A percentile compares a stretch with the other conserved stretches of the same genome.
These are phyloP conservation scores for Blastomyces gilchristii DNA, from an alignment of 2,329 filamentous ascomycete species.

Conservation along the genomic window DNA sequence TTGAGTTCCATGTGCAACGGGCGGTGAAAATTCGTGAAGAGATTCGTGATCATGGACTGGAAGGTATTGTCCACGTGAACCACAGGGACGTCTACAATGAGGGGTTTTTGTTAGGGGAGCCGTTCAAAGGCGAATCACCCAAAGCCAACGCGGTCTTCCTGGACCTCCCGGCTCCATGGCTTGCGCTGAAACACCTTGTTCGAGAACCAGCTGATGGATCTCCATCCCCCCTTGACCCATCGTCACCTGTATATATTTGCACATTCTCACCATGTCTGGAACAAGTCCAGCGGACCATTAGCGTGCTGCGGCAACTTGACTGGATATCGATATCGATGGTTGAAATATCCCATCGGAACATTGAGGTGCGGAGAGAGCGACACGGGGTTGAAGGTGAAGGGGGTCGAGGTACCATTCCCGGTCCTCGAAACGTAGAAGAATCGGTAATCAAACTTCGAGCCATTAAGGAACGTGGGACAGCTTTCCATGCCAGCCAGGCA, in stretches of 20 bases:
- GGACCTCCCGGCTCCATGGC: constrained; percentile 43
- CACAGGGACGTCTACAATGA: constrained; percentile 42
- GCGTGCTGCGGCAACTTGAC: constrained; percentile 64
- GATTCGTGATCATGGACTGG: constrained; percentile 35
- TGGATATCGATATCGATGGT: constrained; percentile 95
- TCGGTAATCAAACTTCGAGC: constrained; percentile 62
- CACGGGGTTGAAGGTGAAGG: constrained; percentile 62
- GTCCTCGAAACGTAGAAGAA: constrained; percentile 63
- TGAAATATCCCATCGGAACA: constrained; percentile 67
- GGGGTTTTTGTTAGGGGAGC: constrained; percentile 34
- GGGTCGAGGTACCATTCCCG: constrained; percentile 55
- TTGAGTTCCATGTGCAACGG: constrained; percentile 41
- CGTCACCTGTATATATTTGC: constrained; percentile 67
- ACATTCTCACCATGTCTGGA: constrained; percentile 97
- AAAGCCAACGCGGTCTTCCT: constrained; percentile 41
- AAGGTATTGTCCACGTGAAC: constrained; percentile 35
- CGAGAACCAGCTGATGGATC: constrained; percentile 26
- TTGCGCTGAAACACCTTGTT: constrained; percentile 39
- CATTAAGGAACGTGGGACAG: constrained; percentile 59
- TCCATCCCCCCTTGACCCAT: constrained; percentile 55
- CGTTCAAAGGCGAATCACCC: constrained; percentile 30
- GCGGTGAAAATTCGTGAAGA: constrained; percentile 34
- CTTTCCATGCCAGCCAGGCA: constrained; percentile 45
- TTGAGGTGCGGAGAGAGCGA: constrained; percentile 74
- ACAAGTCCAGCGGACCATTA: constrained; percentile 80